Evolutionary conservation across 176 grass and related monocot genomes (phyloP), one percentile per base, ranked within the genome.

Genomic region (Triticum urartu): DNA sequence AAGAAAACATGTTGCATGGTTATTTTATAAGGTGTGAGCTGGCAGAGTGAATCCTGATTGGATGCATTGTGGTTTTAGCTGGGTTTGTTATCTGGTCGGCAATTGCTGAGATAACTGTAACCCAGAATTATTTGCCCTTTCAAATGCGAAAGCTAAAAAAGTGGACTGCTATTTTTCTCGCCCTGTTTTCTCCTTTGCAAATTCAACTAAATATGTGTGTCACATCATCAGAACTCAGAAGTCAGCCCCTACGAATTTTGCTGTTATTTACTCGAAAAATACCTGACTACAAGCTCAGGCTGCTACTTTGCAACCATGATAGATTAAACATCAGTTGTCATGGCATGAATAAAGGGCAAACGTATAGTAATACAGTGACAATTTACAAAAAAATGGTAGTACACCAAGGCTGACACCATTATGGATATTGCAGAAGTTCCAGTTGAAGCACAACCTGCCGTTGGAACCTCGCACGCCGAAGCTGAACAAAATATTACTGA

Each of bases 381-480:
- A 63, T 72, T 74, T 52, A 71, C 17, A 77, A 2, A 68, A 40
- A 64, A 33, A 24, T 43, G 34, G 3, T 86, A 63, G 14, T 81
- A 45, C 9, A 61, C 35, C 64, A 83, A 50, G 39, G 8, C 77
- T 64, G 62, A 81, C 80, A 25, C 1, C 11, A 48, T 2, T 52
- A 15, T 84, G 39, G 10, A 40, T 87, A 81, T 73, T 85, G 81
- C 81, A 87, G 91, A 82, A 60, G 6, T 47, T 72, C 35, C 64
- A 47, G 6, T 12, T 40, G 32, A 38, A 73, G 10, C 14, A 0
- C 18, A 65, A n/a, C 24, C 64, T 13, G 40, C 5, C 0, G 2
- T 40, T 28, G 50, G 52, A 75, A 38, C 68, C n/a, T 62, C 18
- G 30, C 0, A 61, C 9, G 39, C 24, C 0, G 60, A 88, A 84